Base-by-base conservation (phyloP, 2,329 filamentous ascomycete genomes). In the Sporothrix variecibatus region DNA sequence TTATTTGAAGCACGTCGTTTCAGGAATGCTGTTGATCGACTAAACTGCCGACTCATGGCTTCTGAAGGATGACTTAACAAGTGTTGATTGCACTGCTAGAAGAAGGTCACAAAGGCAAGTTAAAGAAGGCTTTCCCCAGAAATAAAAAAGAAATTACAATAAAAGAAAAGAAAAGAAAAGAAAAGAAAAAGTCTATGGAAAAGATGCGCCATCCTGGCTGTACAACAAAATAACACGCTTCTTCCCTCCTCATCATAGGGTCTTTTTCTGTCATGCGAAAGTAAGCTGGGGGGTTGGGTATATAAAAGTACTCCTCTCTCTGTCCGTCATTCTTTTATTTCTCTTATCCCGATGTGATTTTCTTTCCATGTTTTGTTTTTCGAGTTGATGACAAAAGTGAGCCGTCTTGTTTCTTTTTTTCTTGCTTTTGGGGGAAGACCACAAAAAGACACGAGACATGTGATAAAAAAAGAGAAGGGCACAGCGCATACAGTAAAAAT, bases 101-200 rank as follows among this genome's bases (percentile, higher is more conserved):
- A 20, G 4, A 49, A 20, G 26, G 9, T 11, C 51, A 56, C 51
- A 56, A 1, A 58, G 11, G 31, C 68, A 58, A 43, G 3, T 15
- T 43, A n/a, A n/a, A 20, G 26, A 6, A 31, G 7, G 38, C 15
- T 3, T 6, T 15, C 51, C 51, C 34, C 49, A 72, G 40, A n/a
- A 65, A 34, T 23, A 64, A 28, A 43, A 43, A 28, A 62, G 17
- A 64, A 49, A 62, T 60, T 72, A 49, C 53, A 72, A 20, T 51
- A 58, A 62, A 34, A 58, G 20, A 43, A 26, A 43, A 23, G n/a
- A n/a, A n/a, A n/a, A n/a, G n/a, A n/a, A n/a, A n/a, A 58, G 51
- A 34, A 58, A 11, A 43, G 20, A 43, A 62, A 64, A 23, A 62
- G 56, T 46, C 40, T 34, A 64, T 23, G 26, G 38, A 28, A 72